These are phyloP conservation scores for Candida neerlandica DNA, from an alignment of 1,139 yeast species.

Conservation along the genomic window DNA sequence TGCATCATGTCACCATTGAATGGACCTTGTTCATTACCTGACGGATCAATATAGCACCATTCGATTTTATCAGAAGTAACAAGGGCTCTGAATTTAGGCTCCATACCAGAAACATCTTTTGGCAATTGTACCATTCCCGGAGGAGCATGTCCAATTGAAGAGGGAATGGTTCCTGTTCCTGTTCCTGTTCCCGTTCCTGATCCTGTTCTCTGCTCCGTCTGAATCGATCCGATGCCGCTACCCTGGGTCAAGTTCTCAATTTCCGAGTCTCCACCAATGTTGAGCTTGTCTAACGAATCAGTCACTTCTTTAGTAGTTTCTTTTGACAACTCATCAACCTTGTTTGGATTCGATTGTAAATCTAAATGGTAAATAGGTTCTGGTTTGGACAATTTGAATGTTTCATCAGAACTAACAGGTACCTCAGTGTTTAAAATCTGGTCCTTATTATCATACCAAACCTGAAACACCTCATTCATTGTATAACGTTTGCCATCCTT, in stretches of 20 bases:
- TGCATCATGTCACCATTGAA: constrained; percentile 78
- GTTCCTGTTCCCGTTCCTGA: background rate
- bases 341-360: constrained; percentile 20
- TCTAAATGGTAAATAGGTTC: constrained; percentile 42
- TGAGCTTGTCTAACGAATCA: constrained; percentile 16
- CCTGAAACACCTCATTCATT: constrained; percentile 54
- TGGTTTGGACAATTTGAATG: constrained; percentile 33
- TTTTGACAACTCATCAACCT: background rate
- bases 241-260: constrained; percentile 2
- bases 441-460: constrained; percentile 52
- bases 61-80: constrained; percentile 44
- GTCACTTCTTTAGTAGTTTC: constrained; percentile 7
- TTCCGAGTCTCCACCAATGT: constrained; percentile 11
- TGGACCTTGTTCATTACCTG: constrained; percentile 79
- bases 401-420: constrained; percentile 30
- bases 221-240: constrained; percentile 9
- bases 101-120: constrained; percentile 4
- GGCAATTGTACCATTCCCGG: constrained; percentile 20
- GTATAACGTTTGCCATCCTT: constrained; percentile 45
- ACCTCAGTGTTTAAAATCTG: constrained; percentile 27
- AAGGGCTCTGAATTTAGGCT: constrained; percentile 16
- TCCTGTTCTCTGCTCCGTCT: constrained; percentile 3
- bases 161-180: constrained; percentile 7
- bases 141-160: constrained; percentile 18
- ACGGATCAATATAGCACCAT: constrained; percentile 77